phyloP scores from a whole-genome alignment of 495 filamentous ascomycete genomes.

The Penicillium coffeae region DNA sequence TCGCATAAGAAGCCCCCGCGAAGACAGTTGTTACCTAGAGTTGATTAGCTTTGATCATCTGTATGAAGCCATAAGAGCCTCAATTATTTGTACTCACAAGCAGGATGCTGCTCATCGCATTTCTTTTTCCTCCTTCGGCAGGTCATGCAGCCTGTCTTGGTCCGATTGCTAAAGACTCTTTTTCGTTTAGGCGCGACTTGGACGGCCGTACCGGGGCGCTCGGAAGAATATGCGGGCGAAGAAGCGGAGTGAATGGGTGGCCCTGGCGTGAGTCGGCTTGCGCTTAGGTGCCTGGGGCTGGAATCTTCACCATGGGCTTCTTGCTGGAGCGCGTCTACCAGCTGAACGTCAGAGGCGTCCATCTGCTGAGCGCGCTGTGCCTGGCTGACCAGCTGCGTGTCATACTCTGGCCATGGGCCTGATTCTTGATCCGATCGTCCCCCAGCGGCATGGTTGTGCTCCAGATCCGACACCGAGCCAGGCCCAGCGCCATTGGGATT shows the following conservation, averaged over 20 bases:
- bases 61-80: background rate
- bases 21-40: conserved; percentile 84
- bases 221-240: conserved; percentile 35
- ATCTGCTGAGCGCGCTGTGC: conserved; percentile 45
- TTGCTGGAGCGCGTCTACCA: conserved; percentile 50
- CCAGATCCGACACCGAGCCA: conserved; percentile 22
- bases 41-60: background rate
- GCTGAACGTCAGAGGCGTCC: conserved; percentile 48
- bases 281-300: conserved; percentile 27
- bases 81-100: conserved; percentile 76
- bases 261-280: conserved; percentile 28
- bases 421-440: conserved; percentile 33
- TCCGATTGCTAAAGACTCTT: conserved; percentile 90
- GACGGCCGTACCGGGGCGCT: conserved; percentile 35
- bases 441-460: conserved; percentile 22
- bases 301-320: conserved; percentile 42
- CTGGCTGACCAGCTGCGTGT: conserved; percentile 38
- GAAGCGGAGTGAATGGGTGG: conserved; percentile 34
- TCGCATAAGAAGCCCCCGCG: conserved; percentile 90
- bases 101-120: conserved; percentile 91
- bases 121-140: conserved; percentile 97
- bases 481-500: conserved; percentile 18
- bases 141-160: conserved; percentile 96
- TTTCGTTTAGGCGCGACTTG: conserved; percentile 79
- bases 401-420: conserved; percentile 40